Percentiles rank a stretch among this genome's conserved stretches.
These are phyloP conservation scores for Coemansia interrupta DNA, from an alignment of 192 early-diverging fungal genomes.

Conservation along the genomic window DNA sequence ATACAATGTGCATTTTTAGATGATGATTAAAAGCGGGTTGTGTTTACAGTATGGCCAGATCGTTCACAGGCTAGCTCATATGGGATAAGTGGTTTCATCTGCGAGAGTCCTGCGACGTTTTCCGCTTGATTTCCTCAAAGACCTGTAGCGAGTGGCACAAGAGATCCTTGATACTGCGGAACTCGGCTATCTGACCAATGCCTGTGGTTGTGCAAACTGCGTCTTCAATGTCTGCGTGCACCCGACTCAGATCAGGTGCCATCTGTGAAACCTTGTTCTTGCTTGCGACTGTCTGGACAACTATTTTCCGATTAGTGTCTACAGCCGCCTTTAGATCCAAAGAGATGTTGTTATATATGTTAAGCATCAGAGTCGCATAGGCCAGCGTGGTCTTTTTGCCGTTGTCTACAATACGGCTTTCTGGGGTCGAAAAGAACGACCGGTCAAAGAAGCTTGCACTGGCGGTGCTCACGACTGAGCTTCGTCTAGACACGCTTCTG, in stretches of 20 bases:
- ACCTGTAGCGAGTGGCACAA: conserved; percentile 48
- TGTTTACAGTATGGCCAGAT: neutral
- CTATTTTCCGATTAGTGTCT: conserved; percentile 34
- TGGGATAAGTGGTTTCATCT: neutral
- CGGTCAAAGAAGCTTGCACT: conserved; percentile 52
- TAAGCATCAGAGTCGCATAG: conserved; percentile 48
- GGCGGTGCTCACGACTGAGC: conserved; percentile 48
- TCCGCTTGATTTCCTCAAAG: conserved; percentile 31
- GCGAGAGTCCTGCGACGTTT: neutral
- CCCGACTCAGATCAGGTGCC: conserved; percentile 28
- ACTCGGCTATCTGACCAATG: conserved; percentile 21
- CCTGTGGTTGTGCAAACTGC: conserved; percentile 23
- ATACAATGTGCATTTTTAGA: too few relatives aligned
- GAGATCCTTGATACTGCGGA: conserved; percentile 39
- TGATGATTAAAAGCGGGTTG: too few relatives aligned
- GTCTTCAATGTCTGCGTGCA: conserved; percentile 41
- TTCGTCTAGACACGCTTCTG: conserved; percentile 38
- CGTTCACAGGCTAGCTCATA: neutral
- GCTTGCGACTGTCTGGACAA: conserved; percentile 38
- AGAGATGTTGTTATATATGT: conserved; percentile 51
- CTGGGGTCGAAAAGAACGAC: conserved; percentile 50
- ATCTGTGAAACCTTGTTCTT: conserved; percentile 26
- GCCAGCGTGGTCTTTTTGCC: conserved; percentile 41
- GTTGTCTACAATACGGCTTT: conserved; percentile 40
- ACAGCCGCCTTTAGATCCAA: conserved; percentile 36